phyloP scores from a whole-genome alignment of 257 asterid genomes.

The Misopates orontium region DNA sequence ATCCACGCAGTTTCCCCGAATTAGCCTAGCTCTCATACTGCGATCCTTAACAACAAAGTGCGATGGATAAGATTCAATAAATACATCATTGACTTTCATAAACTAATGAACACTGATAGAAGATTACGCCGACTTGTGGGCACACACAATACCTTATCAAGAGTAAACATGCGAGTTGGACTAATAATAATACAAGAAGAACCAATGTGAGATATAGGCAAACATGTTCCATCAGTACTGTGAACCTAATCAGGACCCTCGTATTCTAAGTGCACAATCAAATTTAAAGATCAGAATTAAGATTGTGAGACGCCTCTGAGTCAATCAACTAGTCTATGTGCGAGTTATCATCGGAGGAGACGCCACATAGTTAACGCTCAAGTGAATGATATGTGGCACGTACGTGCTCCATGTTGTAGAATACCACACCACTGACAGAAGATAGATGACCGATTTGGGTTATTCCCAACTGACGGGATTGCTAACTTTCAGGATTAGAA shows the following conservation, averaged over 20 bases:
- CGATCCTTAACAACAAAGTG: slow-evolving; percentile 27
- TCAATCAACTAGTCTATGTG: neutral
- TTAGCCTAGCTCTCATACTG: neutral
- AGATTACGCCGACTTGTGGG: slow-evolving; percentile 7
- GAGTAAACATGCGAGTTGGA: neutral
- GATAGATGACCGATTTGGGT: neutral
- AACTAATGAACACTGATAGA: neutral
- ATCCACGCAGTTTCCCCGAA: neutral
- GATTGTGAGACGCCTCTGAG: neutral
- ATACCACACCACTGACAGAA: neutral
- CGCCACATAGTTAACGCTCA: neutral
- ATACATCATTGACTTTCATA: slow-evolving; percentile 5
- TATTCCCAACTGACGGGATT: no score
- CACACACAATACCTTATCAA: neutral
- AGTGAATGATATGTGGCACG: neutral
- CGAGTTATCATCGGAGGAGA: neutral
- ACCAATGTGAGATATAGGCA: neutral
- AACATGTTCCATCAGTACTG: neutral
- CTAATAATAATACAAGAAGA: neutral
- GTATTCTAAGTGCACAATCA: neutral
- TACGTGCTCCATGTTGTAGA: neutral
- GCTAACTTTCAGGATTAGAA: neutral
- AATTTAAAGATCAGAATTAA: neutral
- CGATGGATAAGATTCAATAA: slow-evolving; percentile 3
- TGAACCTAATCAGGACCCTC: neutral